Evolutionary conservation across 345 rosid species (phyloP), one percentile per base, ranked within the genome.

Genomic region (Chamaenerion angustifolium): DNA sequence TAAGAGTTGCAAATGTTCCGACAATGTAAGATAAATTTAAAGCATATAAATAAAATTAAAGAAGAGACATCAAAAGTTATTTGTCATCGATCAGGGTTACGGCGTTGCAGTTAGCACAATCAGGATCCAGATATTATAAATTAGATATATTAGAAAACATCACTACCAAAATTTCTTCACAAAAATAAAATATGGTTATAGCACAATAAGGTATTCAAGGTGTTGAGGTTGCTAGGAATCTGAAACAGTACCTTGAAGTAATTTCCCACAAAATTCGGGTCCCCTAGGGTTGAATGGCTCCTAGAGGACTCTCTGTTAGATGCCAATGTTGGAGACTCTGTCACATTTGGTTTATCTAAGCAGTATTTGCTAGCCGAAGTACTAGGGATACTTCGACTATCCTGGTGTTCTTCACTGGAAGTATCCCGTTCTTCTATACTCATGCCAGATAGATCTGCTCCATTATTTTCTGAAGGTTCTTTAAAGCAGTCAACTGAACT

Each of bases 181-280:
- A 8, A 31, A 31, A 31, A 31, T 5, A 21, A 31, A 31, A 31
- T 31, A 7, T 31, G 37, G 37, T 31, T 31, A 7, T 31, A 31
- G 8, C 3, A 5, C 7, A 31, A 8, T 31, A 31, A 31, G 7
- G 37, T 31, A 31, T 31, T 31, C 37, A 31, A 31, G 37, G 37
- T 31, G 37, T 31, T 31, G 10, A 31, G 37, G 37, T 31, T 5
- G 37, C 37, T 46, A 52, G 31, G 56, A 50, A 16, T 37, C 56
- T 6, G 37, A 52, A 18, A 52, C 42, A 31, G 19, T 69, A 86
- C 98, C 94, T 79, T 90, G 63, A 90, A 90, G 72, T 90, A 90
- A 63, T 83, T 86, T 56, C 83, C 94, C 49, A 90, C 92, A 73
- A 90, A 90, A 75, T 80, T 76, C 46, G 95, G 92, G 66, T 85